Evolutionary conservation across 2,329 filamentous ascomycete species (phyloP), one percentile per base, ranked within the genome.

Genomic region (Allantophomopsis lycopodina): DNA sequence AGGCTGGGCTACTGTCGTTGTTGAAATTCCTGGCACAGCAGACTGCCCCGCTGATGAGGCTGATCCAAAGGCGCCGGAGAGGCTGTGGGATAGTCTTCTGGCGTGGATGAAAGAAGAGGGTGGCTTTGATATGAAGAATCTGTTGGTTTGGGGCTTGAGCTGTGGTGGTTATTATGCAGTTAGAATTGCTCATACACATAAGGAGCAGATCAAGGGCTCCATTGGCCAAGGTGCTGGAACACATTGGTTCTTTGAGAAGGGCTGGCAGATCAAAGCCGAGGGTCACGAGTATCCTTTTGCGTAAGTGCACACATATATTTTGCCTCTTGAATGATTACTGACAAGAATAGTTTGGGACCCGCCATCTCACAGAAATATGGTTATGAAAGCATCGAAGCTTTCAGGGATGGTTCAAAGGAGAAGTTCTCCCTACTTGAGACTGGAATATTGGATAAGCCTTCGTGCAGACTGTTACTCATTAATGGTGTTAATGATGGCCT

Each of bases 161-260:
- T 65, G 70, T 0, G 79, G 79, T 21, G 78, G 78, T 0, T 82
- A 81, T 62, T 80, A 83, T 56, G 77, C 78, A 15, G 64, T 77
- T 31, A 69, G 78, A 14, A 65, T 74, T n/a, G 77, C 78, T 35
- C 75, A 81, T 55, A 82, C 76, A n/a, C 79, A 83, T 53, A 59
- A 61, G 14, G 53, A 62, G 1, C 56, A 59, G 8, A 57, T 84
- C 15, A 55, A 59, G 0, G 79, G 77, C 0, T 57, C 58, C 16
- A 63, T 83, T 15, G 77, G 74, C 2, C 76, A 81, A 56, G 76
- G 76, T 0, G 75, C 75, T 1, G 75, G 75, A 1, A 65, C 64
- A 11, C 76, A 82, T 55, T 64, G 74, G 50, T 79, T 79, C 52
- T 73, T 77, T 51, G 66, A 65, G 7, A 53, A 56, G 2, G 68